These are phyloP conservation scores for Platanthera zijinensis DNA, from an alignment of 106 monocot genomes.

Conservation along the genomic window DNA sequence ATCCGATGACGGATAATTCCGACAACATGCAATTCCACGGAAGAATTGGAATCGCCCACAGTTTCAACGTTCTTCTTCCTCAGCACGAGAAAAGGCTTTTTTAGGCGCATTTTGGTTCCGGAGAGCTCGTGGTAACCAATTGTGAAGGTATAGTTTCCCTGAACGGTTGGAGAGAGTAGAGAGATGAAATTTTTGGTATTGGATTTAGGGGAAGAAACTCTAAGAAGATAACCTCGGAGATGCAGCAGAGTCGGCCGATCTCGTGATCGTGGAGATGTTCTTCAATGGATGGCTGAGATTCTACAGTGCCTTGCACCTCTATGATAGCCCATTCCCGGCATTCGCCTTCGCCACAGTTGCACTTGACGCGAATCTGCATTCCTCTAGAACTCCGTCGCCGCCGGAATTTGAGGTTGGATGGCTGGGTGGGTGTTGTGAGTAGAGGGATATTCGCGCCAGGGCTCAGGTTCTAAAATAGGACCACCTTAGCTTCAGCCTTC, in stretches of 20 bases:
- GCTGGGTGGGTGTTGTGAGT: too few species aligned
- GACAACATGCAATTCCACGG: conserved; percentile 60
- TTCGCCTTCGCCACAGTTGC: conserved; percentile 41
- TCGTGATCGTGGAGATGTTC: conserved; percentile 36
- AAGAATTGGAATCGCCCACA: background rate
- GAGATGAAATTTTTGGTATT: background rate
- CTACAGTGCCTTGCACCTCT: conserved; percentile 82
- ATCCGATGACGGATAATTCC: conserved; percentile 80
- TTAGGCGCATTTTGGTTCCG: conserved; percentile 64
- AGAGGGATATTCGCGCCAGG: too few species aligned
- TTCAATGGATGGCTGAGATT: conserved; percentile 47
- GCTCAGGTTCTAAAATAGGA: too few species aligned
- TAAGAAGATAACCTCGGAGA: conserved; percentile 18
- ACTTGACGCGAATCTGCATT: conserved; percentile 78
- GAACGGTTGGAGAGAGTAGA: background rate
- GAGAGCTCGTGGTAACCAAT: conserved; percentile 89
- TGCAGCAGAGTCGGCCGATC: conserved; percentile 80
- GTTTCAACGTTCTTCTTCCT: conserved; percentile 37
- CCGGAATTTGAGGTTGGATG: background rate
- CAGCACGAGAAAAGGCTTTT: conserved; percentile 72
- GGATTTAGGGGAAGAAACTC: conserved; percentile 14
- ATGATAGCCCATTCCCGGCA: conserved; percentile 89
- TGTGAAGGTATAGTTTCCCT: conserved; percentile 60
- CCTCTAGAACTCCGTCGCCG: background rate
- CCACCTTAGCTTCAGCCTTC: too few species aligned